phyloP scores from a whole-genome alignment of 148 eudicot species.

The Rhododendron williamsianum region DNA sequence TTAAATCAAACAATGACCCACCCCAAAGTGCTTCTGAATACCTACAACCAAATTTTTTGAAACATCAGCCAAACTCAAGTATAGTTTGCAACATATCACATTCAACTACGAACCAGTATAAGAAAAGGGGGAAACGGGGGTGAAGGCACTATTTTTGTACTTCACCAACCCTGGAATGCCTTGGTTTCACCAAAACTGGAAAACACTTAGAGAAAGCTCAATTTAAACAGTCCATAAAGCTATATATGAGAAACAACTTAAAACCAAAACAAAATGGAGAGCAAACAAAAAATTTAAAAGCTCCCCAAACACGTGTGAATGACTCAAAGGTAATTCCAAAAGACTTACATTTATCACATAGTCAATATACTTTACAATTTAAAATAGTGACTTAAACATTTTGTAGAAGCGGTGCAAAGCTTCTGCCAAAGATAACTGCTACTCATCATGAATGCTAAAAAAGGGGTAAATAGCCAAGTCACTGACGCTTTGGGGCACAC shows the following conservation, averaged over 20 bases:
- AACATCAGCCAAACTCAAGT: neutral
- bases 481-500: neutral
- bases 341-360: neutral
- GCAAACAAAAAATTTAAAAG: neutral
- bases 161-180: neutral
- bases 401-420: neutral
- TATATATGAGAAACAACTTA: neutral
- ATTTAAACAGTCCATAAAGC: neutral
- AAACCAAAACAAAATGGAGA: neutral
- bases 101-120: neutral
- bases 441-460: neutral
- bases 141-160: too few species aligned
- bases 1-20: slow-evolving; percentile 9
- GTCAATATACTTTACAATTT: neutral
- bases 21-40: slow-evolving; percentile 4
- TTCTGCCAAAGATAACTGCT: neutral
- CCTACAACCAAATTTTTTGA: neutral
- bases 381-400: neutral
- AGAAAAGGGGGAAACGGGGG: neutral
- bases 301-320: neutral
- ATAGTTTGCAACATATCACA: neutral
- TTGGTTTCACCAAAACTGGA: too few species aligned
- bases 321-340: neutral
- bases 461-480: neutral
- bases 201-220: neutral